A percentile compares a stretch with the other conserved stretches of the same genome.
These are phyloP conservation scores for Monosiga brevicollis DNA, from an alignment of 78 protist species.

Conservation along the genomic window DNA sequence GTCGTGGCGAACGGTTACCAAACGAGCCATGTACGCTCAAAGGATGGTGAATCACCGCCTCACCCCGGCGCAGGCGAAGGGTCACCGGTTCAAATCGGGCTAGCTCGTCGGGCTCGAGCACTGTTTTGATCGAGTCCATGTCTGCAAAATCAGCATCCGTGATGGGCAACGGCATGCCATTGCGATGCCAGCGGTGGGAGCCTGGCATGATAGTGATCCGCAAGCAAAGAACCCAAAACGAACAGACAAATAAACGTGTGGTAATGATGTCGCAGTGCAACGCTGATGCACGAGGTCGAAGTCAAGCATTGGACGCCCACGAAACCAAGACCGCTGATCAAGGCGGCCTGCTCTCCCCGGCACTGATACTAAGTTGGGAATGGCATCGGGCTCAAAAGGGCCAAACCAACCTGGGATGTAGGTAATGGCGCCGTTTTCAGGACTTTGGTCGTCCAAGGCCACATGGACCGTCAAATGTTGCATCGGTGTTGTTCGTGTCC, in stretches of 20 bases:
- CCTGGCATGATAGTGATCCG: no score
- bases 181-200: background rate
- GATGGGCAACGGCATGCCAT: background rate
- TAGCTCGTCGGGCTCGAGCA: background rate
- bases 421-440: background rate
- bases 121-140: slow-evolving; percentile 1
- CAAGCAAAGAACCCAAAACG: no score
- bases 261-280: no score
- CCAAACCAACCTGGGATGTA: no score
- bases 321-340: no score
- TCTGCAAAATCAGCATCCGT: background rate
- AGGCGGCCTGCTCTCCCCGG: no score
- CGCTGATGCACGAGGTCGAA: no score
- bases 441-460: background rate
- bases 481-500: slow-evolving; percentile 1
- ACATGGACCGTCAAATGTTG: background rate
- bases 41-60: background rate
- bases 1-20: background rate
- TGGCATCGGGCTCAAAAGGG: no score
- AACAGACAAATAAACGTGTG: no score
- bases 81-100: background rate
- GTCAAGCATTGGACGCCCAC: no score
- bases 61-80: background rate
- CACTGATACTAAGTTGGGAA: no score
- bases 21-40: background rate